These are phyloP conservation scores for Buddleja alternifolia DNA, from an alignment of 257 asterid species.

Conservation along the genomic window DNA sequence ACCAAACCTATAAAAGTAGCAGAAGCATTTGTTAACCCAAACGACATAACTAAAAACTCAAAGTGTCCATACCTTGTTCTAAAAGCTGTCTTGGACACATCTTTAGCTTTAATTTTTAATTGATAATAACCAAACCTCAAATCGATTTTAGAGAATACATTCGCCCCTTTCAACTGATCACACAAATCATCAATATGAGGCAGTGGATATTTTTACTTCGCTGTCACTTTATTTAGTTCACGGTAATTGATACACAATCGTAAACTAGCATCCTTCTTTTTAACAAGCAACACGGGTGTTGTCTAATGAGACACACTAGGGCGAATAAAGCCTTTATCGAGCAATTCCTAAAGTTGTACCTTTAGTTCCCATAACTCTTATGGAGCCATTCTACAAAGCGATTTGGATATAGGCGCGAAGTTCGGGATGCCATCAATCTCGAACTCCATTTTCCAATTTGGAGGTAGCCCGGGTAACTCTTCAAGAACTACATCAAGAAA, in stretches of 20 bases:
- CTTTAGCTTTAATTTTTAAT: too few species aligned
- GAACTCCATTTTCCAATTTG: background rate
- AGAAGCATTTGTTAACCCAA: background rate
- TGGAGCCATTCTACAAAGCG: background rate
- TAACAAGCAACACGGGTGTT: background rate
- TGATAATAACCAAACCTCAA: too few species aligned
- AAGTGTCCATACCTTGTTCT: too few species aligned
- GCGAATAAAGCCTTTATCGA: background rate
- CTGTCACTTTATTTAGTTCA: background rate
- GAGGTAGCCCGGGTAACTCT: background rate
- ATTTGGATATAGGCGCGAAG: background rate
- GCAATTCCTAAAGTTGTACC: background rate
- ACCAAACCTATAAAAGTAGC: background rate
- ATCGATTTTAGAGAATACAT: too few species aligned
- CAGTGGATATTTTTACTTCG: background rate
- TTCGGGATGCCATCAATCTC: background rate
- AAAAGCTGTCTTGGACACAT: too few species aligned
- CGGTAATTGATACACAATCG: background rate
- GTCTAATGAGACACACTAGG: background rate
- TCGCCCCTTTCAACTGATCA: background rate
- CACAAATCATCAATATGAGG: too few species aligned
- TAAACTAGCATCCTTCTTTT: background rate
- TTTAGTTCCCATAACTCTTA: background rate
- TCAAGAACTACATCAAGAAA: background rate
- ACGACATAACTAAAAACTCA: too few species aligned